Evolutionary conservation across 2,329 filamentous ascomycete species (phyloP), one percentile per base, ranked within the genome.

Genomic region (Cadophora malorum): DNA sequence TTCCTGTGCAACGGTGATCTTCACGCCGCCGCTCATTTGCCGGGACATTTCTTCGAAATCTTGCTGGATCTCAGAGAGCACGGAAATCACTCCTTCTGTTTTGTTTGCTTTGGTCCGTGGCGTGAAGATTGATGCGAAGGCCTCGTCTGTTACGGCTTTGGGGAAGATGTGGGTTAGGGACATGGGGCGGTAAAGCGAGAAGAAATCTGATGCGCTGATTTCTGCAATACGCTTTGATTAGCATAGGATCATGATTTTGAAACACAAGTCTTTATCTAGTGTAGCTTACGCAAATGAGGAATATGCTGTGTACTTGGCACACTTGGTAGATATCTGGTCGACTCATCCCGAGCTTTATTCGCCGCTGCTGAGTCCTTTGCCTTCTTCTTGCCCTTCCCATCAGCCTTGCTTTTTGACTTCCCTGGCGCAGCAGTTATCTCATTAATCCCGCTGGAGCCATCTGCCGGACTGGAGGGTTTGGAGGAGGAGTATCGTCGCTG

Each of bases 161-260:
- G 91, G 96, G 77, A 97, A 90, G 73, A 91, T 90, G 74, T 90
- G 90, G 61, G 90, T 94, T 72, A 97, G 88, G 65, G 93, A 97
- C 76, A 99, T 95, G 56, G 96, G 96, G 70, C 96, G 90, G 81
- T 99, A 93, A 73, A 97, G 91, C 71, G 94, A 96, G 84, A 98
- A 98, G 85, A 99, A 98, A 69, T 91, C 91, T 8, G 95, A 96
- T 56, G 97, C 84, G 71, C 91, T 90, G 69, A 98, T 86, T 77
- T 96, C 96, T 98, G 73, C 5, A 71, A 58, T 59, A 53, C 61
- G 23, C 33, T n/a, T 56, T 38, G 55, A 60, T 66, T 61, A 70
- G 52, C 21, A 45, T 7, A 16, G 12, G 23, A 16, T 8, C 23
- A 19, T 52, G 3, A 10, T 31, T 45, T 31, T n/a, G 47, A 33